Base-by-base conservation (phyloP, 2,329 filamentous ascomycete species). In the Nothophaeocryptopus gaeumannii region DNA sequence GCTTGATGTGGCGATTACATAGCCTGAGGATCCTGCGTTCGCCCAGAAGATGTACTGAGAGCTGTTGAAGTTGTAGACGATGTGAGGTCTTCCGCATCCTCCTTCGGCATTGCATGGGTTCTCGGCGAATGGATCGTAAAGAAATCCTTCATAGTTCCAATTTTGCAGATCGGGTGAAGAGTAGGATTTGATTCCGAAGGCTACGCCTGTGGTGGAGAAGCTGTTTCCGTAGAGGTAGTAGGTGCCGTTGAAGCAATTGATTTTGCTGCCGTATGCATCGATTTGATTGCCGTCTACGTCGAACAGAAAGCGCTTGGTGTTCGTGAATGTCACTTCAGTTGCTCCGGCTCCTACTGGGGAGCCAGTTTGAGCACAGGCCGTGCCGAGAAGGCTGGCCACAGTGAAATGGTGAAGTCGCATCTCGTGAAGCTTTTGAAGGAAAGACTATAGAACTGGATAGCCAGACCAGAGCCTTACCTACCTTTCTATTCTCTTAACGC, bases 141-240 rank as follows among this genome's bases (percentile, higher is more conserved):
- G 50, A 31, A 59, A 59, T 4, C 60, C 60, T 50, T 63, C 53
- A 38, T 58, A 60, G 16, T 58, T 50, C 59, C 60, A 62, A 15
- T 51, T 47, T 30, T 54, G 26, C 1, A 62, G 53, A 50, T 62
- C 58, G 8, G 39, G 26, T 13, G 54, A 58, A 4, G 53, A 57
- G 38, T 63, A 63, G 3, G 57, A 61, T 31, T 63, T 61, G 50
- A 63, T 60, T 12, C 60, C 60, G 29, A 53, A 60, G 12, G 58
- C 51, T 8, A 44, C 39, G 8, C 59, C 59, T 9, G 41, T 56
- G 8, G 45, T 57, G 9, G 57, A 56, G 45, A 63, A 60, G 43
- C 55, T 59, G 47, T 63, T 63, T 12, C 60, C 60, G 39, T 61
- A 63, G 11, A 63, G 54, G 36, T 60, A 63, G 49, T 60, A 61